Percentiles rank a stretch among this genome's conserved stretches.
These are phyloP conservation scores for Silene vulgaris DNA, from an alignment of 179 eudicot species.

Conservation along the genomic window DNA sequence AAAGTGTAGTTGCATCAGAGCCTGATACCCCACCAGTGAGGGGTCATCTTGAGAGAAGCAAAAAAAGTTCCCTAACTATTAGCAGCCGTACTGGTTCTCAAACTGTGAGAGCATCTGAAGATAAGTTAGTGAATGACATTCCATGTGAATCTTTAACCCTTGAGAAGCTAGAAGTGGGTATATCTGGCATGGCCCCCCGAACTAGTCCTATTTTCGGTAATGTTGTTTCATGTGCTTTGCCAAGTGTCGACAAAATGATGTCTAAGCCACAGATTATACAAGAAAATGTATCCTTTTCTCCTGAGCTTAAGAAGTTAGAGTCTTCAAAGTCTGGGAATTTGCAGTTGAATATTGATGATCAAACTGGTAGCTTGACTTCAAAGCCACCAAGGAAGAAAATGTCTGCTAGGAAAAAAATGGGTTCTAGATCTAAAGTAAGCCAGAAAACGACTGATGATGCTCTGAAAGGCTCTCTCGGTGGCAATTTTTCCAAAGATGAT, in stretches of 20 bases:
- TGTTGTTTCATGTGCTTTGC: slow-evolving; percentile 5
- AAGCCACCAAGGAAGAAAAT: slow-evolving; percentile 44
- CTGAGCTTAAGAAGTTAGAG: slow-evolving; percentile 24
- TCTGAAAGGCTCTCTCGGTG: slow-evolving; percentile 35
- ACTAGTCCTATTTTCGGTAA: slow-evolving; percentile 14
- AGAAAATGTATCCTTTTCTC: slow-evolving; percentile 27
- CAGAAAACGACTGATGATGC: slow-evolving; percentile 32
- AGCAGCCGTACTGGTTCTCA: slow-evolving; percentile 17
- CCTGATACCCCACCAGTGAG: slow-evolving; percentile 22
- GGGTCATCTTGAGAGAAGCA: slow-evolving; percentile 22
- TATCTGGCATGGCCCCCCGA: slow-evolving; percentile 15
- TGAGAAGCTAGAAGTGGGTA: slow-evolving; percentile 29
- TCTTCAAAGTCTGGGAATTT: slow-evolving; percentile 30
- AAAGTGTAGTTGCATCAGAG: slow-evolving; percentile 30
- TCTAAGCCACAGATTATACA: slow-evolving; percentile 21
- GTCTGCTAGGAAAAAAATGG: slow-evolving; percentile 52
- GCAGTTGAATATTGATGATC: slow-evolving; percentile 26
- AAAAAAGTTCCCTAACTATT: slow-evolving; percentile 13
- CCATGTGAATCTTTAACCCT: slow-evolving; percentile 28
- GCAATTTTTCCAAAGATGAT: slow-evolving; percentile 27
- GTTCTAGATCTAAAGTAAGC: slow-evolving; percentile 43
- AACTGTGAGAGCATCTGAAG: slow-evolving; percentile 21
- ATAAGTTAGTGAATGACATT: slow-evolving; percentile 21
- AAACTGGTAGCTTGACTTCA: slow-evolving; percentile 25
- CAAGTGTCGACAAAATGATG: slow-evolving; percentile 6